Conservation (phyloP, 2,329 filamentous ascomycete genomes). For the Rutstroemia sp. region DNA sequence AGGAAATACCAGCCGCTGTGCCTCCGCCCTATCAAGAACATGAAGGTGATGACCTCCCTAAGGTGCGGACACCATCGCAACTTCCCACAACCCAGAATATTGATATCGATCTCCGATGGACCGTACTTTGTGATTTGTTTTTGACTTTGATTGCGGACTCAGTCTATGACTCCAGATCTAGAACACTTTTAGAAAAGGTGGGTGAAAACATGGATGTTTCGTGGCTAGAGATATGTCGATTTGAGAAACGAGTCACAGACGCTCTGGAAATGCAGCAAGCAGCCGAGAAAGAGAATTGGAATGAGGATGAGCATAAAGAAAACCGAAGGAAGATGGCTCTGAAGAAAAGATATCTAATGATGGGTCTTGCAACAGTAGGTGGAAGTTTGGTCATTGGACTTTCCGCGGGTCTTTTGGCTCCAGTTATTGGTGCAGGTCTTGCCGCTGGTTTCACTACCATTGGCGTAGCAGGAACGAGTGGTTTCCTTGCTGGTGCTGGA, state of each 20-base stretch:
- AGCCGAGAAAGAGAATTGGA: slow-evolving; percentile 93
- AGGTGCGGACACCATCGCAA: slow-evolving; percentile 76
- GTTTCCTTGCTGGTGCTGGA: slow-evolving; percentile 84
- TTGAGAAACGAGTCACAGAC: slow-evolving; percentile 95
- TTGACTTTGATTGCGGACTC: slow-evolving; percentile 95
- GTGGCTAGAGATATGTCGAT: slow-evolving; percentile 91
- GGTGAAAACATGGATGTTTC: slow-evolving; percentile 72
- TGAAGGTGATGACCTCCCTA: slow-evolving; percentile 63
- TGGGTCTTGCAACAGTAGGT: slow-evolving; percentile 94
- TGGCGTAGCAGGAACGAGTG: slow-evolving; percentile 79
- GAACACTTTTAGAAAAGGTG: slow-evolving; percentile 75
- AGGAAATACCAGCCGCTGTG: slow-evolving; percentile 42
- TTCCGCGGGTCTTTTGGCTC: slow-evolving; percentile 84
- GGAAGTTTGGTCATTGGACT: slow-evolving; percentile 92
- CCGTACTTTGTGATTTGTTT: slow-evolving; percentile 91
- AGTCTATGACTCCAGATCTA: slow-evolving; percentile 82
- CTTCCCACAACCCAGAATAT: slow-evolving; percentile 75
- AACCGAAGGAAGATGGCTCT: slow-evolving; percentile 71
- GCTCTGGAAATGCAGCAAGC: slow-evolving; percentile 96
- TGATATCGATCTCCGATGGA: slow-evolving; percentile 96
- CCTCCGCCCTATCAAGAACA: slow-evolving; percentile 57
- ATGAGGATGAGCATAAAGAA: slow-evolving; percentile 92
- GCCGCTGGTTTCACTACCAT: slow-evolving; percentile 94
- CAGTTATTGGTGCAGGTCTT: slow-evolving; percentile 87
- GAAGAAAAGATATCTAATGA: slow-evolving; percentile 82